Evolutionary conservation across 768 basidiomycete species (phyloP).

Genomic region (Amanita jacksonii): DNA sequence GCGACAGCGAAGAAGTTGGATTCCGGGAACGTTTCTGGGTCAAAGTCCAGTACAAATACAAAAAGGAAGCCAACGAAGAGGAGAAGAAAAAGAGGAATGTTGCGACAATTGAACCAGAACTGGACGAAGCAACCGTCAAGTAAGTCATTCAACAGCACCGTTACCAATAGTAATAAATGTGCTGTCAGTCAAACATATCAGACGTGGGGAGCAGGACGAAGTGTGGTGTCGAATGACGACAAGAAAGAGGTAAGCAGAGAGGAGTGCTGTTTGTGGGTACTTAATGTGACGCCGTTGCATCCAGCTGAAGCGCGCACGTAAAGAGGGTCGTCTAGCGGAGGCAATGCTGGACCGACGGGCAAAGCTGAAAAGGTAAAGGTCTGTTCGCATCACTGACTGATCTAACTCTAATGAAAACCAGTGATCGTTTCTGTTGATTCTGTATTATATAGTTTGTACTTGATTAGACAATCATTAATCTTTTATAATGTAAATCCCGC

Average conservation of each 20-base stretch:
- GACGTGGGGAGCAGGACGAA: constrained; percentile 77
- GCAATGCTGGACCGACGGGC: constrained; percentile 74
- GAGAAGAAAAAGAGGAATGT: constrained; percentile 65
- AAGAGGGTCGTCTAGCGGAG: constrained; percentile 76
- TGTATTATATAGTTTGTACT: not conserved
- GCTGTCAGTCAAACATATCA: constrained; percentile 58
- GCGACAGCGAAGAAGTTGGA: constrained; percentile 79
- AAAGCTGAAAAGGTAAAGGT: constrained; percentile 90
- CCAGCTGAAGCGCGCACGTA: constrained; percentile 68
- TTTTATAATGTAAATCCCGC: too few relatives aligned
- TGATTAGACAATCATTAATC: too few relatives aligned
- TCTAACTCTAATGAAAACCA: constrained; percentile 16
- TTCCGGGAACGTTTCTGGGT: constrained; percentile 84
- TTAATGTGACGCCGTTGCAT: constrained; percentile 5
- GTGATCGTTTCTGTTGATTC: constrained; percentile 44
- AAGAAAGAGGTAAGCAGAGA: constrained; percentile 52
- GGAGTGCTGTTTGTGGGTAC: constrained; percentile 1
- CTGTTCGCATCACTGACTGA: constrained; percentile 7
- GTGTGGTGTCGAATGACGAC: constrained; percentile 59
- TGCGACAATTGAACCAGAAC: constrained; percentile 34
- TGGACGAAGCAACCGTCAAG: constrained; percentile 73
- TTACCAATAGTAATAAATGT: constrained; percentile 5
- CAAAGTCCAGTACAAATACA: constrained; percentile 84
- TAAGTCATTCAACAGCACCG: constrained; percentile 27
- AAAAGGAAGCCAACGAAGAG: constrained; percentile 73